Base-by-base conservation (phyloP, 768 basidiomycete genomes). In the Naganishia friedmannii region DNA sequence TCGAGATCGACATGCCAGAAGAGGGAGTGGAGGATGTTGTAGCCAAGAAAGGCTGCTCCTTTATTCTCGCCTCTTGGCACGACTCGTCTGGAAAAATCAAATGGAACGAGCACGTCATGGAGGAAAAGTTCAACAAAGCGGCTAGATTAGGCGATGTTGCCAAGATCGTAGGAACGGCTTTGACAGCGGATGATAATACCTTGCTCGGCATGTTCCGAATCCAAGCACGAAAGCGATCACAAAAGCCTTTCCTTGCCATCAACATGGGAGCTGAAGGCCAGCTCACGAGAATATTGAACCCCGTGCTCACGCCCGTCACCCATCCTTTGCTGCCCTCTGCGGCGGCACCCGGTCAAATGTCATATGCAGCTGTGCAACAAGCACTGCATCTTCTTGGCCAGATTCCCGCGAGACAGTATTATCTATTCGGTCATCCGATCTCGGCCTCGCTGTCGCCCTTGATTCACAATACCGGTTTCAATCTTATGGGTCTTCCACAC, bases 321-420 rank as follows among this genome's bases (percentile, higher is more conserved):
- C 96, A 98, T 79, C 88, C 91, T 0, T 83, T 89, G 5, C 85
- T 95, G n/a, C 92, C 93, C 0, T 84, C 83, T 67, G 87, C 88
- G 72, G 92, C 95, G 0, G 96, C 94, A 0, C 94, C 95, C 1
- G 96, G 96, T 8, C 95, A 98, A 77, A 85, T 98, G 34, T 88
- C 92, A 4, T 91, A 92, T 80, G 87, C 85, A 10, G 86, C 97
- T 80, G 91, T 98, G 66, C 91, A 95, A 75, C 83, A 84, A 37
- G 92, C 89, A 0, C 84, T 96, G 48, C 85, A 90, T 76, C 85
- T 97, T 13, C 82, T 93, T 26, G 95, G 96, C 0, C 83, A 89
- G 54, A 84, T 91, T 8, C 91, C 92, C 2, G 74, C 87, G 3
- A 87, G 86, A 72, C 84, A 84, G 60, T 95, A 91, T 84, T 92